Evolutionary conservation across 1,284 basidiomycete species (phyloP), one percentile per base, ranked within the genome.

Genomic region (Ceratobasidium sp.): DNA sequence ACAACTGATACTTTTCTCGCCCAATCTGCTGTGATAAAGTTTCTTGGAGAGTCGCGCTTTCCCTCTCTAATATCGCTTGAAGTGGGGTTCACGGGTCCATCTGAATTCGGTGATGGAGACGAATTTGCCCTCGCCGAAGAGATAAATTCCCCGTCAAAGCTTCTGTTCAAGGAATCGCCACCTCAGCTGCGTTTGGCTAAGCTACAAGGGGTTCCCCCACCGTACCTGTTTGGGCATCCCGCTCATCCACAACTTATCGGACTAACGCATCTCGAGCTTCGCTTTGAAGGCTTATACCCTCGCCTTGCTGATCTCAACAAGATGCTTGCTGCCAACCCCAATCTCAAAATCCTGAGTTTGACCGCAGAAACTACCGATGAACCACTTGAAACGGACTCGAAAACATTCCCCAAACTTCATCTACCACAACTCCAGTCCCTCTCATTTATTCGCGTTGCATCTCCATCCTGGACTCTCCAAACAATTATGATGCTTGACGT

Each of bases 161-260:
- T 29, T 1, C 19, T 66, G 21, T 44, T 66, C 27, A 49, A 29
- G 13, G 25, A 33, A 14, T 25, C 60, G 13, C 50, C 50, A 23
- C 6, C 60, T n/a, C 50, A 44, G 27, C 39, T 66, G 23, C 30
- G 44, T 19, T 25, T 33, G 5, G 39, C 42, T 23, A 46, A 66
- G 11, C 39, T 66, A 13, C 33, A 21, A 13, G 33, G 60, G 19
- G 14, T 66, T 9, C 50, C 60, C 4, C 39, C 33, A 25, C 50
- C 50, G 14, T 54, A 42, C 21, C 14, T 66, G n/a, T 66, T 66
- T 29, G 60, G 49, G 9, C 49, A 66, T 19, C 36, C 60, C 4
- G 13, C 21, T 16, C 50, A 66, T 27, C 50, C 50, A n/a, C 39
- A 30, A n/a, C 50, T 66, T 19, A 8, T 50, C 13, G 13, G 21